Base-by-base conservation (phyloP, 352 stramenopile genomes). In the Stephanocyclus meneghinianus region DNA sequence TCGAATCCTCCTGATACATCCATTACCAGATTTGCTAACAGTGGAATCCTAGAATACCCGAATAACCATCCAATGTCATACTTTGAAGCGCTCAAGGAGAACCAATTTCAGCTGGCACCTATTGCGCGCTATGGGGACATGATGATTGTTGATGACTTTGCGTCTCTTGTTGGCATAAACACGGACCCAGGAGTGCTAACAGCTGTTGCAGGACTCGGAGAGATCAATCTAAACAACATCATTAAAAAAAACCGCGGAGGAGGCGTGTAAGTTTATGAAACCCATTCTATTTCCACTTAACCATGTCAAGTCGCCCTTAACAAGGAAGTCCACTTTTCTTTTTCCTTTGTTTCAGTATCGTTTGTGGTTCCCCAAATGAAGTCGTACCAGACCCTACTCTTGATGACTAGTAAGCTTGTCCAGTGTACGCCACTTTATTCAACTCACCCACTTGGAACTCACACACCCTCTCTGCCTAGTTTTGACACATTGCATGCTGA, bases 301-400 rank as follows among this genome's bases (percentile, higher is more conserved):
- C 30, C 8, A n/a, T 45, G 2, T 15, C n/a, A 45, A 6, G 21
- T 44, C 2, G 2, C 2, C 11, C 11, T 42, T 18, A 26, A 35
- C 35, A 26, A 26, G 16, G 9, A n/a, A 42, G 26, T 44, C 16
- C n/a, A 69, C 7, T 44, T 26, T 16, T 9, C 21, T 26, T 50
- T 21, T 30, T 1, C 47, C 30, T 60, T 48, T 60, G 40, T 71
- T 47, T 50, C 30, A 55, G 47, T 30, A 26, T 89, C 0, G 83
- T 89, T 42, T 89, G 83, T 65, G 83, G 83, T 13, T 72, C 32
- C 50, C 71, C 74, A 0, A 84, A 86, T 57, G 83, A 89, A 68
- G 83, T 89, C n/a, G 75, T 71, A 29, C 80, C 79, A 5, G 80
- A 87, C 67, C 83, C 83, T 15, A 57, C 30, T 1, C 63, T 86